phyloP scores from a whole-genome alignment of 441 rosid genomes.

The Euphorbia celastroides region DNA sequence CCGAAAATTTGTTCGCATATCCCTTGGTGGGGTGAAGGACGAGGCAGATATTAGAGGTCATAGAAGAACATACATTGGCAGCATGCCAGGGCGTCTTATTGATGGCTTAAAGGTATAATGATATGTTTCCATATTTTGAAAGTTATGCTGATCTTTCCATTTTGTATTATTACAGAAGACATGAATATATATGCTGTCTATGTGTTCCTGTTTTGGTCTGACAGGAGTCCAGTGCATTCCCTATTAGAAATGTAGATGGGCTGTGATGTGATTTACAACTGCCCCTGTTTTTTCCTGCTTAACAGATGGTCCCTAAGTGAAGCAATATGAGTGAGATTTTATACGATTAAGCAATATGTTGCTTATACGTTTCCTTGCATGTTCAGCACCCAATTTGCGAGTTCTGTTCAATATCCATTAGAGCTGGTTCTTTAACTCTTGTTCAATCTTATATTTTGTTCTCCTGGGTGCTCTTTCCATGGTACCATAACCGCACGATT shows the following conservation, averaged over 20 bases:
- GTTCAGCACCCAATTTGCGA: neutral
- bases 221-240: neutral
- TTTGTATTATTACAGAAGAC: constrained; percentile 6
- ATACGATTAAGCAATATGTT: too few species aligned
- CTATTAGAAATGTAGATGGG: neutral
- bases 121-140: neutral
- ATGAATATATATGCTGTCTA: neutral
- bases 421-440: constrained; percentile 1
- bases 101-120: constrained; percentile 91
- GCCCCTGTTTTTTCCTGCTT: neutral
- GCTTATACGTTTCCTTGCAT: neutral
- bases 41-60: constrained; percentile 99
- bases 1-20: constrained; percentile 85
- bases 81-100: constrained; percentile 99
- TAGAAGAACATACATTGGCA: constrained; percentile 96
- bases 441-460: neutral
- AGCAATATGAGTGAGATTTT: too few species aligned
- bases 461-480: neutral
- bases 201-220: neutral
- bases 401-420: neutral
- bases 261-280: neutral
- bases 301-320: too few species aligned
- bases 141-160: neutral
- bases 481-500: neutral
- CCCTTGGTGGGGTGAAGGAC: constrained; percentile 99